These are phyloP conservation scores for Sporothrix humicola DNA, from an alignment of 2,329 filamentous ascomycete species.

Conservation along the genomic window DNA sequence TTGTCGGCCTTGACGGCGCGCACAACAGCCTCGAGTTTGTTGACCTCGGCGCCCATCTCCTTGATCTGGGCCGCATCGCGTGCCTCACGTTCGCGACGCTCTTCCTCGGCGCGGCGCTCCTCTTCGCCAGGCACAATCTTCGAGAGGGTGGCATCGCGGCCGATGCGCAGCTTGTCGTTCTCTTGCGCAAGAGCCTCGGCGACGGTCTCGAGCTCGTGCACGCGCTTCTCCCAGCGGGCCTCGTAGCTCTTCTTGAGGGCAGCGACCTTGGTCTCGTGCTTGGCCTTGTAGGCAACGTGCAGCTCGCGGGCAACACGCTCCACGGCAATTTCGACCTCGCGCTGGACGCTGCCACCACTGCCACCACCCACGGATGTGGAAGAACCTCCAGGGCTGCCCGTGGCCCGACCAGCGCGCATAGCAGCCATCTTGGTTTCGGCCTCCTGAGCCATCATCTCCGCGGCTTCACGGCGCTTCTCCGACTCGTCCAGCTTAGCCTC, in stretches of 20 bases:
- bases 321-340: conserved; percentile 81
- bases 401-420: conserved; percentile 67
- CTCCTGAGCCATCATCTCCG: conserved; percentile 76
- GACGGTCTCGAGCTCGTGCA: conserved; percentile 75
- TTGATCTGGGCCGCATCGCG: conserved; percentile 70
- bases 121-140: conserved; percentile 56
- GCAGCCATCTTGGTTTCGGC: conserved; percentile 77
- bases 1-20: conserved; percentile 73
- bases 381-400: conserved; percentile 35
- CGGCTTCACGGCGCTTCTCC: conserved; percentile 74
- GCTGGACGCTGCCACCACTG: conserved; percentile 39
- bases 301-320: conserved; percentile 94
- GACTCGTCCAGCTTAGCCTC: conserved; percentile 76
- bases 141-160: conserved; percentile 69
- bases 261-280: conserved; percentile 94
- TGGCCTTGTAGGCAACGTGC: conserved; percentile 91
- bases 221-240: conserved; percentile 84
- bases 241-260: conserved; percentile 88
- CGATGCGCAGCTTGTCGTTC: conserved; percentile 73
- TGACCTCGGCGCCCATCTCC: conserved; percentile 74
- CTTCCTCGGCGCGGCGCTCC: conserved; percentile 53
- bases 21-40: conserved; percentile 76
- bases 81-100: conserved; percentile 63
- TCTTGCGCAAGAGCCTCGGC: conserved; percentile 73
- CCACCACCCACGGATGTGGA: conserved; percentile 47